Conservation (phyloP, 441 rosid genomes). For the Rhodomyrtus psidioides region DNA sequence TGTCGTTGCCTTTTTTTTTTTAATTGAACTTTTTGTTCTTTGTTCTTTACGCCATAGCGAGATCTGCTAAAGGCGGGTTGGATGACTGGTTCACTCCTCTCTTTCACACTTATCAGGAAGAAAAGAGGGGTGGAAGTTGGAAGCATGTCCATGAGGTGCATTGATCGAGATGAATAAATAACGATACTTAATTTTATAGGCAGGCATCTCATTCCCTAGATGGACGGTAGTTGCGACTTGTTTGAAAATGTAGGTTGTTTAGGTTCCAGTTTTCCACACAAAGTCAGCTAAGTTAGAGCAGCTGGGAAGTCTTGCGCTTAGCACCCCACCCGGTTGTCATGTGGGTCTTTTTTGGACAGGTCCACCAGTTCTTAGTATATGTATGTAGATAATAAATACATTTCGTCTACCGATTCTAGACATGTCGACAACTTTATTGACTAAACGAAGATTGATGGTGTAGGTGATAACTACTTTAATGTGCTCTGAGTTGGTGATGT, state of each 20-base stretch:
- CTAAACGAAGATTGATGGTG: background rate
- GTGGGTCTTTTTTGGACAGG: background rate
- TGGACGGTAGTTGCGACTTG: no score
- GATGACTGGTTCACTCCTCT: no score
- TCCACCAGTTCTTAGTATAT: background rate
- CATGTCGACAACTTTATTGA: background rate
- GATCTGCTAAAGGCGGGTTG: no score
- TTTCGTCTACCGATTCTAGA: background rate
- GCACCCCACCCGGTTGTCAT: background rate
- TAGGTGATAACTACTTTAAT: background rate
- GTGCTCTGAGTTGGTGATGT: background rate
- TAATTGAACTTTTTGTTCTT: background rate
- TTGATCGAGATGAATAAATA: no score
- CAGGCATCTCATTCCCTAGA: no score
- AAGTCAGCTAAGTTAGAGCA: background rate
- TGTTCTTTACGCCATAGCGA: no score
- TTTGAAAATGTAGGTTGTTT: no score
- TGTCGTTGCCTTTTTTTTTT: background rate
- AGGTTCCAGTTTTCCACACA: background rate
- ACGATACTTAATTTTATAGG: no score
- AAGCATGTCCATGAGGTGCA: no score
- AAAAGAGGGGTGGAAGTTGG: no score
- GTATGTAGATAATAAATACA: background rate
- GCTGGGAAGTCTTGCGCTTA: background rate
- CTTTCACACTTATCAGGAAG: no score